These are phyloP conservation scores for Zygosaccharomyces bisporus DNA, from an alignment of 805 yeast species.

Conservation along the genomic window DNA sequence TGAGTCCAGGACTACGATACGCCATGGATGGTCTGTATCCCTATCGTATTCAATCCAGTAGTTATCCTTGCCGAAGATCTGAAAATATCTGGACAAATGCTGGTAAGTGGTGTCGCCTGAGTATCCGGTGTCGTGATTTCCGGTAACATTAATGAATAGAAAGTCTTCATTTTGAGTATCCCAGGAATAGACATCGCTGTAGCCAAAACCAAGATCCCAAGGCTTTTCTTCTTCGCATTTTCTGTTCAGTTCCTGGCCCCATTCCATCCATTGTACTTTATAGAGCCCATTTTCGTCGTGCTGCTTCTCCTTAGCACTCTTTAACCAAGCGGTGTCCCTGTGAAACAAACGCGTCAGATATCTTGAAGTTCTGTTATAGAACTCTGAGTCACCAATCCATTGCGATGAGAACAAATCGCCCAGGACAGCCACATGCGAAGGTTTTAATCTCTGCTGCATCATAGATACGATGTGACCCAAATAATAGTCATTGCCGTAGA, in stretches of 20 bases:
- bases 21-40: constrained; percentile 68
- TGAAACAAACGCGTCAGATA: constrained; percentile 68
- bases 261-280: constrained; percentile 27
- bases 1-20: constrained; percentile 84
- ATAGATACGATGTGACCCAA: constrained; percentile 75
- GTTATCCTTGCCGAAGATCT: constrained; percentile 79
- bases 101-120: constrained; percentile 92
- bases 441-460: constrained; percentile 61
- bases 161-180: constrained; percentile 50
- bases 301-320: constrained; percentile 38
- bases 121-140: constrained; percentile 96
- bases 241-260: constrained; percentile 27
- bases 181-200: constrained; percentile 67
- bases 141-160: constrained; percentile 77
- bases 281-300: constrained; percentile 31
- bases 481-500: constrained; percentile 84
- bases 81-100: constrained; percentile 74
- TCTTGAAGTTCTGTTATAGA: constrained; percentile 71
- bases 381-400: constrained; percentile 90
- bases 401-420: constrained; percentile 93
- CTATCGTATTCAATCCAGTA: constrained; percentile 68
- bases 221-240: constrained; percentile 27
- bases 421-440: constrained; percentile 81
- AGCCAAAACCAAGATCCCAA: constrained; percentile 45
- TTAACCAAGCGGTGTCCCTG: constrained; percentile 57